Evolutionary conservation across 305 asterid species (phyloP).

Genomic region (Fraxinus floribunda): DNA sequence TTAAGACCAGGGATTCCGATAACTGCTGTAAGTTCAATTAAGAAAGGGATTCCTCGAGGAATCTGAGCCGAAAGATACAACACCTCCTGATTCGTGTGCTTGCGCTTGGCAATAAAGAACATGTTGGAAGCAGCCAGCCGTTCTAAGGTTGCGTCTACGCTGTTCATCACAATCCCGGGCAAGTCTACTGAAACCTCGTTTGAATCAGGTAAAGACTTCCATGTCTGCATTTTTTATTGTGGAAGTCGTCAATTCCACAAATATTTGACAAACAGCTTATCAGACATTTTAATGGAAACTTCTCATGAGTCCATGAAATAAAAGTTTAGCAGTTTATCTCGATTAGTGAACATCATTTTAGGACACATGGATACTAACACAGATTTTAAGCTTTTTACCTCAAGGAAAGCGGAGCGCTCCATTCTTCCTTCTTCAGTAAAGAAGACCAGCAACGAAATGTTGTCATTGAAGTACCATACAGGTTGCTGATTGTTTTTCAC

Average conservation of each 20-base stretch:
- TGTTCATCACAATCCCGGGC: conserved; percentile 54
- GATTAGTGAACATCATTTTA: background rate
- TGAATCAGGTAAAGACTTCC: conserved; percentile 97
- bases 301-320: background rate
- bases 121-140: conserved; percentile 66
- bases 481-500: conserved; percentile 98
- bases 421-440: conserved; percentile 88
- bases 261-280: conserved; percentile 10
- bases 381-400: conserved; percentile 44
- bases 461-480: conserved; percentile 91
- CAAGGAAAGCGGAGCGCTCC: conserved; percentile 91
- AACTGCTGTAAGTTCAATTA: conserved; percentile 78
- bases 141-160: conserved; percentile 70
- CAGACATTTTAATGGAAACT: background rate
- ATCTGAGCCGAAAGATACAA: conserved; percentile 88
- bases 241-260: conserved; percentile 20
- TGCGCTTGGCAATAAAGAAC: conserved; percentile 96
- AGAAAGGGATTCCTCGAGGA: conserved; percentile 80
- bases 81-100: conserved; percentile 84
- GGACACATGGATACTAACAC: background rate
- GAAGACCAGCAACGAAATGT: conserved; percentile 53
- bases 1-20: conserved; percentile 84
- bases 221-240: conserved; percentile 53
- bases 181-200: conserved; percentile 73
- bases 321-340: background rate